Conservation (phyloP, 495 filamentous ascomycete species). For the Viridothelium virens region DNA sequence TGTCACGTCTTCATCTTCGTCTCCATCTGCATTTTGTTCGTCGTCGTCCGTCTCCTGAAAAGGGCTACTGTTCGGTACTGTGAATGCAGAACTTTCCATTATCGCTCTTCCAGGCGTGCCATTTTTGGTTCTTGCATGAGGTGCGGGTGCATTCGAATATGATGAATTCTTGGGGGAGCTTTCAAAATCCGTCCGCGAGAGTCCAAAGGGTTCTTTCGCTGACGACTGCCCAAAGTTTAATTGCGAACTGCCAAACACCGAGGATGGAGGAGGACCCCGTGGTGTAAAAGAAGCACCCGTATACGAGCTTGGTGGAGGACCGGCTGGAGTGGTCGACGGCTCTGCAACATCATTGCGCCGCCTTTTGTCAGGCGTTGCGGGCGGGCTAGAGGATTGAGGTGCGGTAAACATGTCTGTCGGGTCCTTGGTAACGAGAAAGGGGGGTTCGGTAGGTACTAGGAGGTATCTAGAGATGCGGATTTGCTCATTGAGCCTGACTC, state of each 20-base stretch:
- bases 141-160: conserved; percentile 16
- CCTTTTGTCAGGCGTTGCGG: conserved; percentile 5
- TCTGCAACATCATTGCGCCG: conserved; percentile 7
- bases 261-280: conserved; percentile 55
- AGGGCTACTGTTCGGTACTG: conserved; percentile 23
- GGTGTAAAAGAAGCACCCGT: conserved; percentile 64
- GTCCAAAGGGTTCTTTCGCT: conserved; percentile 20
- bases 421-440: too few species aligned
- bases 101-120: conserved; percentile 14
- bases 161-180: conserved; percentile 21
- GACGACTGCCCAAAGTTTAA: conserved; percentile 35
- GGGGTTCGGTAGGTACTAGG: too few species aligned
- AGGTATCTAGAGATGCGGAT: too few species aligned
- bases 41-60: conserved; percentile 38
- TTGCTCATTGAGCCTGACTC: too few species aligned
- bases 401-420: neutral
- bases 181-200: conserved; percentile 34
- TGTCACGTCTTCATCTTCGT: conserved; percentile 31
- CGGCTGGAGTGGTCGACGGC: conserved; percentile 71
- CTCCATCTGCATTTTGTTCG: conserved; percentile 31
- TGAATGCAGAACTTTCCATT: conserved; percentile 12
- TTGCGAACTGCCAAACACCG: conserved; percentile 59
- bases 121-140: conserved; percentile 19
- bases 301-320: conserved; percentile 55
- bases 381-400: neutral